A percentile compares a stretch with the other conserved stretches of the same genome.
phyloP scores from a whole-genome alignment of 2,329 filamentous ascomycete genomes.

The Didymella pinodella region DNA sequence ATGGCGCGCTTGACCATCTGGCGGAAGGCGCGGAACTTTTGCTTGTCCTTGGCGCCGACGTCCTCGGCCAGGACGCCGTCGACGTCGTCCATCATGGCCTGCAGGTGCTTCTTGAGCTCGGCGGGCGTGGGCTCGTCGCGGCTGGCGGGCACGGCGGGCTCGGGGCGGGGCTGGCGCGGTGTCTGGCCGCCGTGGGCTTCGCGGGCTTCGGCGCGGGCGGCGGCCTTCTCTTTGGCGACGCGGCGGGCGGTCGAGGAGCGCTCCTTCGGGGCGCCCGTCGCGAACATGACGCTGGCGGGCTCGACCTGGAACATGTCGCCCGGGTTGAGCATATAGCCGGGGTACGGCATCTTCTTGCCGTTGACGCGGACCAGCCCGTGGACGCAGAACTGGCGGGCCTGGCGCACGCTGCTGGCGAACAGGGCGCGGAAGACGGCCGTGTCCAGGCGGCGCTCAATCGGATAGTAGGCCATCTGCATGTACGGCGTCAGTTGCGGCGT shows the following conservation, averaged over 20 bases:
- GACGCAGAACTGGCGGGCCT: slow-evolving; percentile 92
- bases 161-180: slow-evolving; percentile 21
- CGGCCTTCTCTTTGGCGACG: slow-evolving; percentile 40
- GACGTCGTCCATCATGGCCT: slow-evolving; percentile 57
- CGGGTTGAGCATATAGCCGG: slow-evolving; percentile 92
- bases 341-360: slow-evolving; percentile 94
- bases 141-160: slow-evolving; percentile 15
- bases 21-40: slow-evolving; percentile 76
- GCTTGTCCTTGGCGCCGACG: slow-evolving; percentile 75
- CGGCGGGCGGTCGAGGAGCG: slow-evolving; percentile 42
- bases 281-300: slow-evolving; percentile 84
- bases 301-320: slow-evolving; percentile 99
- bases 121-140: slow-evolving; percentile 40
- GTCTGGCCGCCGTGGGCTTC: slow-evolving; percentile 31
- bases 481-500: slow-evolving; percentile 73
- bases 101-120: slow-evolving; percentile 47
- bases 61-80: slow-evolving; percentile 66
- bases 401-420: slow-evolving; percentile 91
- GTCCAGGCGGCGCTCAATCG: slow-evolving; percentile 87
- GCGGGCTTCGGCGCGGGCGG: slow-evolving; percentile 40
- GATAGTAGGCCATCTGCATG: slow-evolving; percentile 95
- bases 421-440: slow-evolving; percentile 93
- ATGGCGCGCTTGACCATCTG: slow-evolving; percentile 70
- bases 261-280: slow-evolving; percentile 77
- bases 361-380: slow-evolving; percentile 96